Evolutionary conservation across 2,329 filamentous ascomycete genomes (phyloP).

Genomic region (Furcasterigmium sp.): DNA sequence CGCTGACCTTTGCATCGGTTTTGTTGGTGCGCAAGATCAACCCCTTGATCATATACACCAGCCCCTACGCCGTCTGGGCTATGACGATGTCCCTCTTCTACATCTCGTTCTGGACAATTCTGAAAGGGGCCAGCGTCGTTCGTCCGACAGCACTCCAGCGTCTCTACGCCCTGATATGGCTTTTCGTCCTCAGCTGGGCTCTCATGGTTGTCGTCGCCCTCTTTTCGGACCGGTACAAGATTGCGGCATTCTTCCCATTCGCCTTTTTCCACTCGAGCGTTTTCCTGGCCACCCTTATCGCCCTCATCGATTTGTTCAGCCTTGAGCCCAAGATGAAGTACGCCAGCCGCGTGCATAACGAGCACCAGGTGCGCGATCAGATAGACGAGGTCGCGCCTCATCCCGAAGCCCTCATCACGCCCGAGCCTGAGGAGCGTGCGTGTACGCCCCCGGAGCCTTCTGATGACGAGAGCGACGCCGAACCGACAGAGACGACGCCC

Average conservation of each 20-base stretch:
- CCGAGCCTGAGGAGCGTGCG: conserved; percentile 26
- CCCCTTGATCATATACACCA: conserved; percentile 86
- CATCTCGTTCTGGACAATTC: conserved; percentile 75
- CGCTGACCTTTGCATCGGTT: conserved; percentile 65
- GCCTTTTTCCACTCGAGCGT: conserved; percentile 74
- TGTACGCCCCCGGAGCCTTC: conserved; percentile 15
- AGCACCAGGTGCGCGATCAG: conserved; percentile 37
- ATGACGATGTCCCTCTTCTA: conserved; percentile 83
- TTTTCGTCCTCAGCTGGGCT: conserved; percentile 71
- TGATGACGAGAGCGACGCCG: conserved; percentile 28
- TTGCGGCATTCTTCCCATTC: conserved; percentile 74
- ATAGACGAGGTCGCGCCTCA: conserved; percentile 19
- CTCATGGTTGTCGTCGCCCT: conserved; percentile 68
- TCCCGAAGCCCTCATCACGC: conserved; percentile 31
- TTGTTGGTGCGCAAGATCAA: conserved; percentile 79
- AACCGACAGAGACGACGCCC: conserved; percentile 48
- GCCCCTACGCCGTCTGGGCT: conserved; percentile 79
- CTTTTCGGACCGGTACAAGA: conserved; percentile 66
- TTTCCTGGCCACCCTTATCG: conserved; percentile 69
- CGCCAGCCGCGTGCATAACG: conserved; percentile 50
- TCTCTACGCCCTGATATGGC: conserved; percentile 76
- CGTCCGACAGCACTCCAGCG: conserved; percentile 84
- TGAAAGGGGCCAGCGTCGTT: conserved; percentile 70
- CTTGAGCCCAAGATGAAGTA: conserved; percentile 69
- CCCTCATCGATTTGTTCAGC: conserved; percentile 74